Evolutionary conservation across 345 rosid species (phyloP), one percentile per base, ranked within the genome.

Genomic region (Ailanthus altissimus): DNA sequence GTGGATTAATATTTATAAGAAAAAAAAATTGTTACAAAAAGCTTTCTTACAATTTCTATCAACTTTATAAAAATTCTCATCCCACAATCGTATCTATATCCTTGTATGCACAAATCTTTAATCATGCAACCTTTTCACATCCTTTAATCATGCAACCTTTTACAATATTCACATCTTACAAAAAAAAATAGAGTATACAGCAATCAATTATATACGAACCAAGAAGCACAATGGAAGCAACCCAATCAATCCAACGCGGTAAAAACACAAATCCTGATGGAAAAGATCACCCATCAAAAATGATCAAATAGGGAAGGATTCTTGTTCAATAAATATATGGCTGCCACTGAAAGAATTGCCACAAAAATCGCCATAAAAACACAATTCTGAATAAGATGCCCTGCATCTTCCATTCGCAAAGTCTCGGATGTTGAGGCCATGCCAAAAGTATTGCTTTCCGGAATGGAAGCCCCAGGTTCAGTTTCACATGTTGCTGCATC

Each of bases 281-380:
- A 32, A 32, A 21, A 6, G 63, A 21, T 16, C 65, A 54, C 72
- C 69, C 73, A 61, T 73, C 66, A n/a, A 18, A 81, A 60, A 20
- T 69, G 42, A 68, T 65, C 75, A 23, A 76, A 75, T 43, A 51
- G 23, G 61, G 61, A 32, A 25, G 32, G 61, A 40, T 70, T 78
- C 58, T 73, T 77, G 70, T 42, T 25, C 47, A 61, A 73, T 25
- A 65, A 64, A 71, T 73, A 77, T 47, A 69, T 59, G 36, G 73
- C 60, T 43, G 57, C 21, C 32, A 73, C 70, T 53, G 84, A 79
- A 69, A 75, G 61, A n/a, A 79, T 8, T 12, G 58, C 78, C 74
- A 81, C 76, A 61, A 88, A 58, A 67, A 78, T 5, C 5, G 63
- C 72, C 76, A 76, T 69, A 12, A 49, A 58, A 65, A 61, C 50